Base-by-base conservation (phyloP, 2,329 filamentous ascomycete genomes). In the Fusarium avenaceum region DNA sequence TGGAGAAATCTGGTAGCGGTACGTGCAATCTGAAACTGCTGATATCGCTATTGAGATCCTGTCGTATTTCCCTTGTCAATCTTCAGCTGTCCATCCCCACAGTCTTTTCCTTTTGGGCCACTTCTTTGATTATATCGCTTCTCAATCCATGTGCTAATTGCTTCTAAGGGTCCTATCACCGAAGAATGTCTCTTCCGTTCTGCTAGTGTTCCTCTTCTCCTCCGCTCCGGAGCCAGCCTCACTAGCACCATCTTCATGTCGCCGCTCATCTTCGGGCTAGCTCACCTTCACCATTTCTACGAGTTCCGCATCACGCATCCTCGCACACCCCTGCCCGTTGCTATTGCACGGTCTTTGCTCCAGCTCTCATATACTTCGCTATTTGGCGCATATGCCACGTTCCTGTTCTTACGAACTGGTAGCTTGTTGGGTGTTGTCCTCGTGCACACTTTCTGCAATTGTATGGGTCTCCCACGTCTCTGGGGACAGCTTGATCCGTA, bases 111-210 rank as follows among this genome's bases (percentile, higher is more conserved):
- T 54, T 48, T 54, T 56, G 42, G 64, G 67, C 71, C 62, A 67
- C 62, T 35, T 58, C 47, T 48, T 65, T 13, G 4, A 30, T 30
- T 60, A 71, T 67, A 71, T 70, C 71, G 68, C 72, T 66, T 72
- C 51, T 67, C 44, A 38, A 57, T 22, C 38, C 47, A 53, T 60
- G 46, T 63, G 28, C 56, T 63, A 51, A 57, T 62, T 49, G 22
- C 46, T 50, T 59, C 50, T 33, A 67, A 92, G 90, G 94, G 93
- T 35, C 94, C 96, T 1, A 82, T 96, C 55, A 97, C 94, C 13
- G 96, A 99, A 81, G 96, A 99, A 80, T 83, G 97, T 63, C 91
- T 97, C 73, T 99, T 97, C 84, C 92, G 96, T 75, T 93, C 93
- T 5, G 89, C 94, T 70, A 90, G 94, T 52, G 86, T 97, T 39